phyloP scores from a whole-genome alignment of 495 filamentous ascomycete genomes.

The Aspergillus ostianus region DNA sequence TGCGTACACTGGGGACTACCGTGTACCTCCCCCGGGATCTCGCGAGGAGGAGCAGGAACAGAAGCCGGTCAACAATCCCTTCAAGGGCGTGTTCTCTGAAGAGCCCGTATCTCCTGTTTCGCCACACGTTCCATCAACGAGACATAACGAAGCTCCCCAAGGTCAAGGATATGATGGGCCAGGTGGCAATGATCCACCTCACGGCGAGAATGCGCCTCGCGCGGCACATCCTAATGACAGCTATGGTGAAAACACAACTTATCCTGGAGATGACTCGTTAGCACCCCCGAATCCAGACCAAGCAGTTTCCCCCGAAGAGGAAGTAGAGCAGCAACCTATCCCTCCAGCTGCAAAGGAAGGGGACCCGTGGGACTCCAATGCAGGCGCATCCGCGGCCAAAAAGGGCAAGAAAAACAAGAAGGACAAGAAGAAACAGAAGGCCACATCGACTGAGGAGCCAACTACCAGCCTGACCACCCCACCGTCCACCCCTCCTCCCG shows the following conservation, averaged over 20 bases:
- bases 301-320: constrained; percentile 4
- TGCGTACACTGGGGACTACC: constrained; percentile 51
- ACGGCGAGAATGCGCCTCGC: background rate
- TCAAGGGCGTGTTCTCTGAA: constrained; percentile 18
- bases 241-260: background rate
- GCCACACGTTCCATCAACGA: constrained; percentile 10
- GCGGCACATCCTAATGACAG: background rate
- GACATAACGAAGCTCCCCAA: constrained; percentile 14
- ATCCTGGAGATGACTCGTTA: background rate
- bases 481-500: constrained; percentile 39
- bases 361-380: constrained; percentile 10
- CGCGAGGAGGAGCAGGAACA: constrained; percentile 22
- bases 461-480: constrained; percentile 40
- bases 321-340: background rate
- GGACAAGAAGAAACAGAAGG: constrained; percentile 25
- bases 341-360: constrained; percentile 7
- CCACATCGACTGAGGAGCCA: constrained; percentile 16
- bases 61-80: constrained; percentile 14
- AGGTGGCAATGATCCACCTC: background rate
- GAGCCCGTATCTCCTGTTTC: constrained; percentile 1
- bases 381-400: constrained; percentile 11
- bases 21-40: constrained; percentile 32
- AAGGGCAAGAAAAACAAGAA: constrained; percentile 30
- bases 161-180: constrained; percentile 1
- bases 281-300: background rate